A percentile compares a stretch with the other conserved stretches of the same genome.
These are phyloP conservation scores for Lyophyllum decastes DNA, from an alignment of 768 basidiomycete species.

Conservation along the genomic window DNA sequence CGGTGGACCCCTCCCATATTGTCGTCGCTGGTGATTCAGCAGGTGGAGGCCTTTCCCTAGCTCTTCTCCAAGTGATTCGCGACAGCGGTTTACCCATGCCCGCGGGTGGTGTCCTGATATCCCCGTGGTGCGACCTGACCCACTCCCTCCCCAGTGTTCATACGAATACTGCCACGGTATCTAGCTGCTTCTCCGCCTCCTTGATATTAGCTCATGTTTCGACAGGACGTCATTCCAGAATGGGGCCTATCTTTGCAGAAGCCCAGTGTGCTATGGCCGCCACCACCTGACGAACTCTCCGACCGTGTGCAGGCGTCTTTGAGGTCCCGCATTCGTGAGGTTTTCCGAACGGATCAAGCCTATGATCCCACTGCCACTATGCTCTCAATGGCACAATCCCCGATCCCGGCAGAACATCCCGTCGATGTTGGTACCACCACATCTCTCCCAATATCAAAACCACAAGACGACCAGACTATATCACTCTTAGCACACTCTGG, in stretches of 20 bases:
- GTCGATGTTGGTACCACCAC: conserved; percentile 52
- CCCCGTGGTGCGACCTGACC: conserved; percentile 90
- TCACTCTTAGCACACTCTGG: conserved; percentile 46
- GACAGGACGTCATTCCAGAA: conserved; percentile 77
- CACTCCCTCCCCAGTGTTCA: conserved; percentile 93
- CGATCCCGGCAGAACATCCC: conserved; percentile 31
- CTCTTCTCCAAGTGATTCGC: conserved; percentile 84
- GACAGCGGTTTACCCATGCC: conserved; percentile 82
- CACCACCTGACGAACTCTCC: conserved; percentile 66
- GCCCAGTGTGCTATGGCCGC: conserved; percentile 79
- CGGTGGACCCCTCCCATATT: conserved; percentile 81
- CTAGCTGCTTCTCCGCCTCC: conserved; percentile 16
- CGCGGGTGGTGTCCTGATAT: conserved; percentile 86
- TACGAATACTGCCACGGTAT: conserved; percentile 80
- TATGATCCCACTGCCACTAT: conserved; percentile 22
- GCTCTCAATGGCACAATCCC: conserved; percentile 17
- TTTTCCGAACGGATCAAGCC: conserved; percentile 37
- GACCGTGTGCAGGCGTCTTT: conserved; percentile 56
- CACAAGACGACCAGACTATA: conserved; percentile 44
- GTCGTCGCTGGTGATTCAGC: conserved; percentile 92
- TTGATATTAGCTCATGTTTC: not conserved
- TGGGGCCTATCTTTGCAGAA: conserved; percentile 79
- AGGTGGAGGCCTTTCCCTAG: conserved; percentile 84
- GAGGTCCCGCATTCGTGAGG: conserved; percentile 61
- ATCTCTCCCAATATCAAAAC: conserved; percentile 38